A percentile compares a stretch with the other conserved stretches of the same genome.
Evolutionary conservation across 2,329 filamentous ascomycete genomes (phyloP).

Genomic region (Trichoderma brevicompactum): DNA sequence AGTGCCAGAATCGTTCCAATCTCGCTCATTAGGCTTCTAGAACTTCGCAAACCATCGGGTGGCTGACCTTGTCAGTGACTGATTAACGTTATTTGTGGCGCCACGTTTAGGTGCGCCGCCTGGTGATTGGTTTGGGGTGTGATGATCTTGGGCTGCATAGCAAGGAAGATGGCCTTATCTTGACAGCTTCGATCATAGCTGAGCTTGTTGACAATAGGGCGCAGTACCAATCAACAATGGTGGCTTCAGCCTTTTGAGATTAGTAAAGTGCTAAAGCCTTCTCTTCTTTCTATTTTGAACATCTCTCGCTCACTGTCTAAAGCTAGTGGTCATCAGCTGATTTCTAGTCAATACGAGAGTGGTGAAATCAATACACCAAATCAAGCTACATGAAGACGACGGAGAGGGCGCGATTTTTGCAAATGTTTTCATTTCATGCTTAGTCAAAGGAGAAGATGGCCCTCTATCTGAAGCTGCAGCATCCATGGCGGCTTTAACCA

Average conservation of each 20-base stretch:
- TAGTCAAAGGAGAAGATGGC: background rate
- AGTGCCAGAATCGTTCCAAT: background rate
- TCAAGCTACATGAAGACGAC: no score
- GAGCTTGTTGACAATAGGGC: background rate
- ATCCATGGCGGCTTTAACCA: no score
- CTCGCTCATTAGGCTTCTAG: background rate
- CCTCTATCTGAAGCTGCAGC: background rate
- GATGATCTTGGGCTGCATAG: background rate
- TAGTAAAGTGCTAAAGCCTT: background rate
- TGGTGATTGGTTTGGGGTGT: background rate
- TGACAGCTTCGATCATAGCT: background rate
- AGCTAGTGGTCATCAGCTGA: background rate
- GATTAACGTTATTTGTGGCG: conserved; percentile 1
- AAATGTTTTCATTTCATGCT: background rate
- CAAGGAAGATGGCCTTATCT: conserved; percentile 1
- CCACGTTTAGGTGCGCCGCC: conserved; percentile 1
- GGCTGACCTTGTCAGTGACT: background rate
- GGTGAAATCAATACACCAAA: background rate
- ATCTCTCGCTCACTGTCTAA: background rate
- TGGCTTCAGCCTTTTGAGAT: background rate
- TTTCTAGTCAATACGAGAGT: background rate
- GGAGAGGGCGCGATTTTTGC: background rate
- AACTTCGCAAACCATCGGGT: conserved; percentile 15
- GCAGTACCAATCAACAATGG: background rate
- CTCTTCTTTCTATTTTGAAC: no score